phyloP scores from a whole-genome alignment of 192 early-diverging fungal genomes.

The Coemansia sp. region DNA sequence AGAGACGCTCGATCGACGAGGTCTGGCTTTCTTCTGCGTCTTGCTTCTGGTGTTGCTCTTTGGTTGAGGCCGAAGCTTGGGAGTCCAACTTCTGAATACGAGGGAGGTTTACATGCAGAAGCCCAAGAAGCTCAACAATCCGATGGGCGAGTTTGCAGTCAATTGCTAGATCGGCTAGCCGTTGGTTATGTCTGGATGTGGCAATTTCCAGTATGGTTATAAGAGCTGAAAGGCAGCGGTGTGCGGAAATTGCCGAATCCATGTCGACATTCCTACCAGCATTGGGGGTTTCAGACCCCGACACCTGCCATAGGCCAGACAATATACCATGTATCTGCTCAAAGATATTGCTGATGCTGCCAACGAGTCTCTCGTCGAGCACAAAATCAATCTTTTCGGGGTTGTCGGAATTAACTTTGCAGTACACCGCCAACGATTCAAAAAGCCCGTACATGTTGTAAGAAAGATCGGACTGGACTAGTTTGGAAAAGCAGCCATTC shows the following conservation, averaged over 20 bases:
- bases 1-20: slow-evolving; percentile 15
- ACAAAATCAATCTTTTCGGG: neutral
- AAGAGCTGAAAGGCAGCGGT: slow-evolving; percentile 19
- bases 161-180: slow-evolving; percentile 7
- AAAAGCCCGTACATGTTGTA: slow-evolving; percentile 24
- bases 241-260: slow-evolving; percentile 15
- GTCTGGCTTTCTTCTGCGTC: neutral
- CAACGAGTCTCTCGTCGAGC: slow-evolving; percentile 3
- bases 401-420: slow-evolving; percentile 21
- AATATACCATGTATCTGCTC: slow-evolving; percentile 5
- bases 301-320: slow-evolving; percentile 14
- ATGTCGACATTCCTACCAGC: slow-evolving; percentile 6
- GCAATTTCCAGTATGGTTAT: slow-evolving; percentile 21
- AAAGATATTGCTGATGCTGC: neutral
- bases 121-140: slow-evolving; percentile 27
- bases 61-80: neutral
- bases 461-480: slow-evolving; percentile 7
- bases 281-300: neutral
- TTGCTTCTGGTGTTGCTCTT: neutral
- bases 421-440: slow-evolving; percentile 38
- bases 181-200: slow-evolving; percentile 17
- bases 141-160: slow-evolving; percentile 10
- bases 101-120: slow-evolving; percentile 37
- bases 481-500: slow-evolving; percentile 5
- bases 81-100: slow-evolving; percentile 18